These are phyloP conservation scores for Coniosporium uncinatum DNA, from an alignment of 2,329 filamentous ascomycete species.

Conservation along the genomic window DNA sequence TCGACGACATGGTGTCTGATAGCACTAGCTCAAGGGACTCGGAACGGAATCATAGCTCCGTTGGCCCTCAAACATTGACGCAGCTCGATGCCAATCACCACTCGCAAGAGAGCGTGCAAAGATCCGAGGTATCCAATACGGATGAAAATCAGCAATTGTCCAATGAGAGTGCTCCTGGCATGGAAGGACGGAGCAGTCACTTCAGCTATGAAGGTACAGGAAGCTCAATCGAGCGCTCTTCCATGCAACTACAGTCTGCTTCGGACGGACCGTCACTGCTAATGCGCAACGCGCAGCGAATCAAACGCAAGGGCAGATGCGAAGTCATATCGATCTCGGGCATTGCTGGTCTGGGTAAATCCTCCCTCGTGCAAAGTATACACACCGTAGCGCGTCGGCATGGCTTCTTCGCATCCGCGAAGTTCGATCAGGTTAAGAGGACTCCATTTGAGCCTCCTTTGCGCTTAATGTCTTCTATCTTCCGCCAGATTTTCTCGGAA, in stretches of 20 bases:
- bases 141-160: not conserved
- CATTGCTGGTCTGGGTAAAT: slow-evolving; percentile 53
- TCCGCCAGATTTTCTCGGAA: slow-evolving; percentile 61
- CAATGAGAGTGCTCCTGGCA: not conserved
- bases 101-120: not conserved
- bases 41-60: slow-evolving; percentile 27
- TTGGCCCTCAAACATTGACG: not conserved
- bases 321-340: slow-evolving; percentile 53
- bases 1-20: slow-evolving; percentile 42
- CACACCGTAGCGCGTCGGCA: slow-evolving; percentile 49
- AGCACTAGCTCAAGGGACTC: slow-evolving; percentile 50
- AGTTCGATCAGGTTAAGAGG: slow-evolving; percentile 52
- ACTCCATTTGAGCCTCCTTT: slow-evolving; percentile 57
- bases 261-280: slow-evolving; percentile 8
- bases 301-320: slow-evolving; percentile 41
- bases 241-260: not conserved
- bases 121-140: not conserved
- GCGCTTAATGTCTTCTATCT: slow-evolving; percentile 52
- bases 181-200: not conserved
- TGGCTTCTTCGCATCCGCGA: slow-evolving; percentile 55
- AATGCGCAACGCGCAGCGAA: not conserved
- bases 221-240: not conserved
- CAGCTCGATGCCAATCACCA: not conserved
- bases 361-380: slow-evolving; percentile 51
- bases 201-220: not conserved